Evolutionary conservation across 176 grass and related monocot species (phyloP).

Genomic region (Oryza glaberrima): DNA sequence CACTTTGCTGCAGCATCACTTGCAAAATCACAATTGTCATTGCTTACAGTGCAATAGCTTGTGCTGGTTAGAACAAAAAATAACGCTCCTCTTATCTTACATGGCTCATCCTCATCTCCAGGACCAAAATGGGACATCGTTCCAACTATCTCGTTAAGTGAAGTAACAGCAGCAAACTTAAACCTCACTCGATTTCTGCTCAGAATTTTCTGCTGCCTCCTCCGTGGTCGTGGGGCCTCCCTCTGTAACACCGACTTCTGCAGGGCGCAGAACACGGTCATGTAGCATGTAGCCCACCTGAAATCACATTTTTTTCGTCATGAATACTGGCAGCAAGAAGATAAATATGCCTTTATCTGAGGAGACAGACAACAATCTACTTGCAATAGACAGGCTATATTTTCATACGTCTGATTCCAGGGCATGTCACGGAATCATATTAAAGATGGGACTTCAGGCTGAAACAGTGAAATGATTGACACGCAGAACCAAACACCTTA

Average conservation of each 20-base stretch:
- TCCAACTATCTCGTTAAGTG: background rate
- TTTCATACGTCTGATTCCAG: slow-evolving; percentile 4
- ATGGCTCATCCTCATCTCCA: background rate
- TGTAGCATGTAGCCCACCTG: slow-evolving; percentile 72
- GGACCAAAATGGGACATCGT: background rate
- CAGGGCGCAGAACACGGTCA: slow-evolving; percentile 71
- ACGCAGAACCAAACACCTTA: background rate
- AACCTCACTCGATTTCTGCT: slow-evolving; percentile 34
- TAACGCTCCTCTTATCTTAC: background rate
- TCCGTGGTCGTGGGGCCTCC: slow-evolving; percentile 8
- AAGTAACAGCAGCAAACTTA: background rate
- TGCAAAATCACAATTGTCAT: no score
- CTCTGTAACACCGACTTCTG: slow-evolving; percentile 61
- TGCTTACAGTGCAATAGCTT: no score
- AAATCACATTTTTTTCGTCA: slow-evolving; percentile 1
- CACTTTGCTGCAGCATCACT: no score
- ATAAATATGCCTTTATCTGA: background rate
- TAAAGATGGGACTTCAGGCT: background rate
- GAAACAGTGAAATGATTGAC: background rate
- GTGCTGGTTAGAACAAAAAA: background rate
- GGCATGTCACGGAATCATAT: background rate
- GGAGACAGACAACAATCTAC: background rate
- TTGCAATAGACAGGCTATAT: background rate
- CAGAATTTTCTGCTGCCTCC: slow-evolving; percentile 17
- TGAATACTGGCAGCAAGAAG: background rate